Conservation (phyloP, 345 rosid species). For the Syzygium oleosum region DNA sequence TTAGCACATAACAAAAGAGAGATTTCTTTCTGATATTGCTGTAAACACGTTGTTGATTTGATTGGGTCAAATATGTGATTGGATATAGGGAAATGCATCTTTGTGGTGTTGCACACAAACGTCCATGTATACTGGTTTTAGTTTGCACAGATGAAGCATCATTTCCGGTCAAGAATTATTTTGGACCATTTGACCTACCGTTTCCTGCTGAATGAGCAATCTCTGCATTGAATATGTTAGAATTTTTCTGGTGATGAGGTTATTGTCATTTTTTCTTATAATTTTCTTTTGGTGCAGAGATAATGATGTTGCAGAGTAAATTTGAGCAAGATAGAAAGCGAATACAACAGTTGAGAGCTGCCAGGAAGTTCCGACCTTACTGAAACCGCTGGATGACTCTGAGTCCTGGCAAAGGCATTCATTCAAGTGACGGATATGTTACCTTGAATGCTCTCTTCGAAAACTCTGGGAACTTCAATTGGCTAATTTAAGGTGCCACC, state of each 20-base stretch:
- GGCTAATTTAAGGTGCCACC: neutral
- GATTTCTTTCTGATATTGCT: neutral
- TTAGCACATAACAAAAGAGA: neutral
- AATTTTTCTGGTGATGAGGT: neutral
- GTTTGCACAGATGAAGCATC: neutral
- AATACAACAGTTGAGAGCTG: constrained; percentile 83
- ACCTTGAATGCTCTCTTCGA: neutral
- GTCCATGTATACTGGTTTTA: neutral
- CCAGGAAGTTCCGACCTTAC: constrained; percentile 87
- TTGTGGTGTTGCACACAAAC: neutral
- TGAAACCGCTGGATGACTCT: constrained; percentile 6
- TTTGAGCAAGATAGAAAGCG: constrained; percentile 90
- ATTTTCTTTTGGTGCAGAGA: constrained; percentile 40
- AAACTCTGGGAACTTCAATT: neutral
- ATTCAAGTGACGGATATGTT: neutral
- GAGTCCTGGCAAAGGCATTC: neutral
- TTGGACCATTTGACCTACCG: neutral
- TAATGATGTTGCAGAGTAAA: constrained; percentile 65
- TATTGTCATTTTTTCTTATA: neutral
- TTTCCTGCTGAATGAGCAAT: neutral
- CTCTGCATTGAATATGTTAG: neutral
- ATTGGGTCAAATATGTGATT: neutral
- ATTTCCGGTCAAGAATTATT: neutral
- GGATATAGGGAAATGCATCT: neutral
- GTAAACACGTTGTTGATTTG: neutral